These are phyloP conservation scores for Larix sibirica DNA, from an alignment of 83 land plant genomes.

Conservation along the genomic window DNA sequence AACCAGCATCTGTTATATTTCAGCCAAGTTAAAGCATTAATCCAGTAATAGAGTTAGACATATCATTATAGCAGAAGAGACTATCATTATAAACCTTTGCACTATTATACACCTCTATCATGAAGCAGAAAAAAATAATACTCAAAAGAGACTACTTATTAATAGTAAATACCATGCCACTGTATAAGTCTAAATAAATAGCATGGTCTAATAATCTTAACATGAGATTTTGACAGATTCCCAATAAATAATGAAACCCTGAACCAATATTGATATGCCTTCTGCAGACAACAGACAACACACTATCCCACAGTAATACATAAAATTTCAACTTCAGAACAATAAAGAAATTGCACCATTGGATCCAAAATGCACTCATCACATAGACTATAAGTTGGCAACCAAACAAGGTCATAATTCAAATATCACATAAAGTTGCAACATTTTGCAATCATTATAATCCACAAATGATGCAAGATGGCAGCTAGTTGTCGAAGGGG, in stretches of 20 bases:
- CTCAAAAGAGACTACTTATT: too few species aligned
- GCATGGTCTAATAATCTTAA: not conserved
- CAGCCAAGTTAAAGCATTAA: slow-evolving; percentile 1
- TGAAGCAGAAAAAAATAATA: not conserved
- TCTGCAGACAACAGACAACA: too few species aligned
- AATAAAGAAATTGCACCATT: not conserved
- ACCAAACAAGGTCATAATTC: not conserved
- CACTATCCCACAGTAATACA: too few species aligned
- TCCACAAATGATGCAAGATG: too few species aligned
- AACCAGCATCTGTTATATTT: slow-evolving; percentile 85
- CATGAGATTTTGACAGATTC: too few species aligned
- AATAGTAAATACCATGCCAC: not conserved
- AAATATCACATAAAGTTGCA: too few species aligned
- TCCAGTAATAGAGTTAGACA: not conserved
- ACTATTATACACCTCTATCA: not conserved
- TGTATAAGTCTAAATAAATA: not conserved
- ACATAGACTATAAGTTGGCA: not conserved
- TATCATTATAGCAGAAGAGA: too few species aligned
- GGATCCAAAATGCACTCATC: not conserved
- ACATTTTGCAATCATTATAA: not conserved
- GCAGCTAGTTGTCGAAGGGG: too few species aligned
- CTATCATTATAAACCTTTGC: too few species aligned
- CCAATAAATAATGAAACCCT: too few species aligned
- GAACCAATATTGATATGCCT: too few species aligned
- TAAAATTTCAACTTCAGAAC: not conserved